These are phyloP conservation scores for Aspergillus vadensis DNA, from an alignment of 2,329 filamentous ascomycete genomes.

Conservation along the genomic window DNA sequence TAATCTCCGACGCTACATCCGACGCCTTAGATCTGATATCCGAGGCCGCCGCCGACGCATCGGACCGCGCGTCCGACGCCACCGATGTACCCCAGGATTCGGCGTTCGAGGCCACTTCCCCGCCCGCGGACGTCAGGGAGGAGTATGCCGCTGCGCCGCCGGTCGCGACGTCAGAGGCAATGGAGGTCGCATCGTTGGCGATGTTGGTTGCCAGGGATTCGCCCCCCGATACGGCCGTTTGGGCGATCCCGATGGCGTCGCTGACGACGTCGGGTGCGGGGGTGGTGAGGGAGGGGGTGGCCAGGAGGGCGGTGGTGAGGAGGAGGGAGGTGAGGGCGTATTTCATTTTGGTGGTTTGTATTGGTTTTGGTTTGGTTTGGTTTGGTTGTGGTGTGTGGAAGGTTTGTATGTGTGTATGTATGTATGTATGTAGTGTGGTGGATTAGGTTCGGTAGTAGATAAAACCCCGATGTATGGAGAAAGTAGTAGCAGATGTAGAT, in stretches of 20 bases:
- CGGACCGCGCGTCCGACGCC: constrained; percentile 14
- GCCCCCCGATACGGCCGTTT: constrained; percentile 12
- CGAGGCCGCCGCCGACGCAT: constrained; percentile 13
- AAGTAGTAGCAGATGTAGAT: background rate
- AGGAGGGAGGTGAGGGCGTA: background rate
- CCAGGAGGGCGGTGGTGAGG: background rate
- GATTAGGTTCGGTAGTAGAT: background rate
- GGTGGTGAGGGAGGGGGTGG: background rate
- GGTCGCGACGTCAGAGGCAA: constrained; percentile 12
- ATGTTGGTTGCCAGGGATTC: too few relatives aligned
- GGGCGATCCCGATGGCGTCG: background rate
- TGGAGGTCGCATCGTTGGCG: background rate
- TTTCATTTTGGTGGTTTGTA: constrained; percentile 2
- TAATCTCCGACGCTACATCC: background rate
- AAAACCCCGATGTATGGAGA: too few relatives aligned
- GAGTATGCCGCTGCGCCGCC: background rate
- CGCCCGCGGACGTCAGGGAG: constrained; percentile 7
- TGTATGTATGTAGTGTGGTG: background rate
- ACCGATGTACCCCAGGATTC: constrained; percentile 15
- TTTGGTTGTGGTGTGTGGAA: background rate
- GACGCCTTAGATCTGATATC: constrained; percentile 15
- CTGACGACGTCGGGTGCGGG: background rate
- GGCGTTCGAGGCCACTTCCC: constrained; percentile 16
- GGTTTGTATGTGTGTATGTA: too few relatives aligned
- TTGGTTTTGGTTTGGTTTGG: background rate